A percentile compares a stretch with the other conserved stretches of the same genome.
These are phyloP conservation scores for Rhododendron simsii DNA, from an alignment of 148 eudicot genomes.

Conservation along the genomic window DNA sequence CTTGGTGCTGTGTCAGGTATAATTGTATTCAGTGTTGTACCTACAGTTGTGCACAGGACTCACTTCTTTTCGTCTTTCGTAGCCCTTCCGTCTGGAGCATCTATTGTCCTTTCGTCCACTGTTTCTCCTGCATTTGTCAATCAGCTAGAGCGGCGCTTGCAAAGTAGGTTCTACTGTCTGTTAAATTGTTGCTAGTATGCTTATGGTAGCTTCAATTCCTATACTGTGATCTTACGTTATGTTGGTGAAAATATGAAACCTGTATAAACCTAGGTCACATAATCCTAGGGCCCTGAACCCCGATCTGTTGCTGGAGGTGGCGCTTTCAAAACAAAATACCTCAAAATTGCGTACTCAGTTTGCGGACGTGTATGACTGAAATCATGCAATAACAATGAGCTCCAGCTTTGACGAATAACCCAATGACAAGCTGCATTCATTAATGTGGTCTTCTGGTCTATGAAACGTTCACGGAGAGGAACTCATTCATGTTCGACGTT, in stretches of 20 bases:
- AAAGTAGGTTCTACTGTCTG: slow-evolving; percentile 41
- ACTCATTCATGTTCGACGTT: background rate
- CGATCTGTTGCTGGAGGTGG: background rate
- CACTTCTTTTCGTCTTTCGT: slow-evolving; percentile 18
- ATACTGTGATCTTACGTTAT: background rate
- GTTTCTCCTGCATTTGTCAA: slow-evolving; percentile 89
- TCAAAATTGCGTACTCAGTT: background rate
- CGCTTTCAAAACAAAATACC: background rate
- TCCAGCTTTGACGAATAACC: background rate
- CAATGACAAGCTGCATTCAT: background rate
- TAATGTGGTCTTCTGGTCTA: background rate
- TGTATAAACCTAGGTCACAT: background rate
- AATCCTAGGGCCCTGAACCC: background rate
- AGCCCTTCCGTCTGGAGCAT: slow-evolving; percentile 81
- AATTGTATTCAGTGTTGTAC: background rate
- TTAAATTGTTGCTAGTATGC: background rate
- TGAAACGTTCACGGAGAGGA: background rate
- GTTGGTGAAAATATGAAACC: background rate
- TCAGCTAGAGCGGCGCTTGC: slow-evolving; percentile 72
- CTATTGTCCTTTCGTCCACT: slow-evolving; percentile 83
- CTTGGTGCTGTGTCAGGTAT: slow-evolving; percentile 82
- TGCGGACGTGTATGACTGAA: background rate
- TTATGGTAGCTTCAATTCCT: background rate
- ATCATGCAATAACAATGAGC: background rate
- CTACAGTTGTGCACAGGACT: slow-evolving; percentile 10